Evolutionary conservation across 1,139 yeast species (phyloP).

Genomic region (Magnusiomyces magnusii): DNA sequence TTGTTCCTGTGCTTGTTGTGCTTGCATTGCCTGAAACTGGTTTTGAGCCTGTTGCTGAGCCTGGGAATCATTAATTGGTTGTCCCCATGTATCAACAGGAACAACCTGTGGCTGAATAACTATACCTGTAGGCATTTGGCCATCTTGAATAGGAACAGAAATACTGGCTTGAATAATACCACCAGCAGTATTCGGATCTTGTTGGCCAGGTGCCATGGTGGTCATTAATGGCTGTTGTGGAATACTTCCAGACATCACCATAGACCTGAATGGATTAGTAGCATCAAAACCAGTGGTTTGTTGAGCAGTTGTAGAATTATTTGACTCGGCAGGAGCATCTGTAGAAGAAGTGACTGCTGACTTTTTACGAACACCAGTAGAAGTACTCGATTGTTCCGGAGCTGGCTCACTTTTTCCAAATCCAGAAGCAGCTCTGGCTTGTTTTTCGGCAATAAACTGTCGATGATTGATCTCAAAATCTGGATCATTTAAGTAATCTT

Average conservation of each 20-base stretch:
- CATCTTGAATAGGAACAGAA: slow-evolving; percentile 20
- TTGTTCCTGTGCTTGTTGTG: slow-evolving; percentile 22
- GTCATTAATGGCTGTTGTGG: slow-evolving; percentile 3
- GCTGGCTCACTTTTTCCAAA: slow-evolving; percentile 16
- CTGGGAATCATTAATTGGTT: no score
- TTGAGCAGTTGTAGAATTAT: not conserved
- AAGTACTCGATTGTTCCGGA: slow-evolving; percentile 8
- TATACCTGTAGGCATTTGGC: slow-evolving; percentile 18
- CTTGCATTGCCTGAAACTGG: no score
- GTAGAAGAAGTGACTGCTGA: not conserved
- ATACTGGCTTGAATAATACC: slow-evolving; percentile 20
- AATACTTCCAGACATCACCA: slow-evolving; percentile 3
- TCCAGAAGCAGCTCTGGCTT: slow-evolving; percentile 29
- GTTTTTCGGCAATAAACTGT: slow-evolving; percentile 65
- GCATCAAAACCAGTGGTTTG: not conserved
- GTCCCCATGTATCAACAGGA: no score
- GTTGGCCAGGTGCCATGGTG: slow-evolving; percentile 3
- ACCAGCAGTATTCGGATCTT: slow-evolving; percentile 18
- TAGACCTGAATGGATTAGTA: not conserved
- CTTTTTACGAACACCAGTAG: not conserved
- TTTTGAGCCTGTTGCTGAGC: slow-evolving; percentile 19
- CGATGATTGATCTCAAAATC: slow-evolving; percentile 72
- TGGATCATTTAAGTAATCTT: slow-evolving; percentile 83
- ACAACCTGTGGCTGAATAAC: slow-evolving; percentile 19
- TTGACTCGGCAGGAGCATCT: slow-evolving; percentile 5